These are phyloP conservation scores for Serendipita sp. DNA, from an alignment of 768 basidiomycete genomes.

Conservation along the genomic window DNA sequence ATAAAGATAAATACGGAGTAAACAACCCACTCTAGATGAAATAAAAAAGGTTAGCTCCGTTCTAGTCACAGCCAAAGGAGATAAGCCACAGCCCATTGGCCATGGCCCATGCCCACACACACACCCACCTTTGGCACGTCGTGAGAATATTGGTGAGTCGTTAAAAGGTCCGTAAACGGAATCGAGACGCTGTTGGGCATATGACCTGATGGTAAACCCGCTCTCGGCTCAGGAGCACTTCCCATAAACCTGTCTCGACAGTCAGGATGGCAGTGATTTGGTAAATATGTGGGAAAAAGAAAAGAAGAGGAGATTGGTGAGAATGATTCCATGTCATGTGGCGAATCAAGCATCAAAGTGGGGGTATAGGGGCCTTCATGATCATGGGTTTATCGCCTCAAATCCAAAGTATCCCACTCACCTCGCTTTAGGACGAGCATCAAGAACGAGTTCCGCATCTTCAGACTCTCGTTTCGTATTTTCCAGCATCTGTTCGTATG, in stretches of 20 bases:
- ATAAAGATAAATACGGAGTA: too few relatives aligned
- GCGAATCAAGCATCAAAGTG: too few relatives aligned
- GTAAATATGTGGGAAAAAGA: background rate
- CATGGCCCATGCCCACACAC: too few relatives aligned
- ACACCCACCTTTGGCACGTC: background rate
- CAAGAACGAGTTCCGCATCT: conserved; percentile 57
- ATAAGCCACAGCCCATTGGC: too few relatives aligned
- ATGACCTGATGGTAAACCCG: conserved; percentile 78
- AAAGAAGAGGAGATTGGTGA: background rate
- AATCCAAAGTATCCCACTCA: conserved; percentile 18
- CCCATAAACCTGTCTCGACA: conserved; percentile 50
- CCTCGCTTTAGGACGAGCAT: conserved; percentile 77
- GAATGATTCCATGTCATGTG: too few relatives aligned
- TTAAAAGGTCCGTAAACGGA: conserved; percentile 65
- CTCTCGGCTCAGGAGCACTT: conserved; percentile 72
- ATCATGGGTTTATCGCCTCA: too few relatives aligned
- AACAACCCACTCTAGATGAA: too few relatives aligned
- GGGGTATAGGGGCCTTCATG: too few relatives aligned
- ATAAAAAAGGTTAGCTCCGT: too few relatives aligned
- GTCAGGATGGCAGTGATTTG: background rate
- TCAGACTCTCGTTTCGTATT: conserved; percentile 40
- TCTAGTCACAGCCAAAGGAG: too few relatives aligned
- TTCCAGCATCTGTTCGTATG: conserved; percentile 61
- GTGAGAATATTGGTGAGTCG: conserved; percentile 23
- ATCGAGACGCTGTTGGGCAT: conserved; percentile 76